These are phyloP conservation scores for Aspergillus luchuensis DNA, from an alignment of 2,329 filamentous ascomycete genomes.

Conservation along the genomic window DNA sequence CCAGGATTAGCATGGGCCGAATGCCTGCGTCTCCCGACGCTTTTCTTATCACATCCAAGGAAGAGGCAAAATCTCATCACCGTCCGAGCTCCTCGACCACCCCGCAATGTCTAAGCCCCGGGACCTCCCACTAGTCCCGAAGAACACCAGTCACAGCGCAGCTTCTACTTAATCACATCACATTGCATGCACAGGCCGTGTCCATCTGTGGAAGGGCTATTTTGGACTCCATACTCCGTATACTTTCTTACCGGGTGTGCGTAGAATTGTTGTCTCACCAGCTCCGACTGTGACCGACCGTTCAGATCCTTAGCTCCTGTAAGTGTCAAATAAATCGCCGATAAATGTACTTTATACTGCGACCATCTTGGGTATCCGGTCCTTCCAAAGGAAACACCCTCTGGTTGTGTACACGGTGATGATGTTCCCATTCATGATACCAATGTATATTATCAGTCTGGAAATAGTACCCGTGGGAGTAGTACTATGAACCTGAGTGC, in stretches of 20 bases:
- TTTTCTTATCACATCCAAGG: conserved; percentile 9
- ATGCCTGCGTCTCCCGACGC: neutral
- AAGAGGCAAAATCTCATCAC: conserved; percentile 3
- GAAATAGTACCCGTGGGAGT: no score
- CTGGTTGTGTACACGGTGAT: neutral
- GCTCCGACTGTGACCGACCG: neutral
- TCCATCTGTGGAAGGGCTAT: neutral
- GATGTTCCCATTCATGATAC: neutral
- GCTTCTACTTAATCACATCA: conserved; percentile 20
- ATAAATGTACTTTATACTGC: neutral
- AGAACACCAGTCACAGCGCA: conserved; percentile 9
- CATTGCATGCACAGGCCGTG: conserved; percentile 13
- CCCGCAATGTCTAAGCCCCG: conserved; percentile 9
- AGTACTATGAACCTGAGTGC: no score
- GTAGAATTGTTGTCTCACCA: neutral
- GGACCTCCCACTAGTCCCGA: conserved; percentile 1
- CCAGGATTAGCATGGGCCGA: neutral
- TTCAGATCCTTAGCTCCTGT: neutral
- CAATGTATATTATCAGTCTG: no score
- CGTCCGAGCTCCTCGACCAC: conserved; percentile 13
- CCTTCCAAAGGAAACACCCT: neutral
- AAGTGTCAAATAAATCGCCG: neutral
- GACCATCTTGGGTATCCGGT: neutral
- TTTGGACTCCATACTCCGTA: neutral
- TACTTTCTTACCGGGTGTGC: neutral